These are phyloP conservation scores for Carex parvula DNA, from an alignment of 176 grass and related monocot genomes.

Conservation along the genomic window DNA sequence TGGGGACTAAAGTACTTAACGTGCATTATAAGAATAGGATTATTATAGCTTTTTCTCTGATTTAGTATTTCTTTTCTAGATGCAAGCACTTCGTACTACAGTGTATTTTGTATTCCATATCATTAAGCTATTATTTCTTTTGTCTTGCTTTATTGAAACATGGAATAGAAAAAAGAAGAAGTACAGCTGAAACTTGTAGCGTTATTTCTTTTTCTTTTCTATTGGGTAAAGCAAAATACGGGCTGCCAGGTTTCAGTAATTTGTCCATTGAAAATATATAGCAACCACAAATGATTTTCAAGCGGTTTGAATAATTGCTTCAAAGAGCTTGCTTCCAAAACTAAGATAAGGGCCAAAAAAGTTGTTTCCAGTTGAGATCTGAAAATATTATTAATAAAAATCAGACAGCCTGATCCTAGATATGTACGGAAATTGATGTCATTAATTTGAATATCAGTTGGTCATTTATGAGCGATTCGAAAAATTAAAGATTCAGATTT, in stretches of 20 bases:
- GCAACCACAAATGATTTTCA: background rate
- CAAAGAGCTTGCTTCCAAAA: background rate
- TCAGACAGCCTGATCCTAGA: background rate
- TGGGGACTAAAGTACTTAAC: constrained; percentile 20
- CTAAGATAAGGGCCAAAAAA: background rate
- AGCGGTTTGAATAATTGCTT: background rate
- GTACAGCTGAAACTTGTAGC: too few species aligned
- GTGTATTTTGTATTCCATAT: background rate
- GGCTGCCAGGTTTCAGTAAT: background rate
- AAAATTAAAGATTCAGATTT: background rate
- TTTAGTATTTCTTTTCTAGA: background rate
- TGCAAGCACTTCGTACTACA: background rate
- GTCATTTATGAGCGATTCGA: background rate
- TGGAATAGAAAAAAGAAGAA: background rate
- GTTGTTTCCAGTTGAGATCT: background rate
- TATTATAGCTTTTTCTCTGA: constrained; percentile 12
- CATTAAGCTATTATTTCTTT: background rate
- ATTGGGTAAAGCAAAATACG: background rate
- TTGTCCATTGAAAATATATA: background rate
- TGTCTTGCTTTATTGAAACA: constrained; percentile 7
- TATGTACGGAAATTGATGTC: too few species aligned
- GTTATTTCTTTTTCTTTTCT: background rate
- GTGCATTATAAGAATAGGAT: constrained; percentile 20
- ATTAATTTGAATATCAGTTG: background rate
- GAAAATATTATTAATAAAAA: background rate